Conservation (phyloP, 768 basidiomycete genomes). For the Lactarius evosmus region DNA sequence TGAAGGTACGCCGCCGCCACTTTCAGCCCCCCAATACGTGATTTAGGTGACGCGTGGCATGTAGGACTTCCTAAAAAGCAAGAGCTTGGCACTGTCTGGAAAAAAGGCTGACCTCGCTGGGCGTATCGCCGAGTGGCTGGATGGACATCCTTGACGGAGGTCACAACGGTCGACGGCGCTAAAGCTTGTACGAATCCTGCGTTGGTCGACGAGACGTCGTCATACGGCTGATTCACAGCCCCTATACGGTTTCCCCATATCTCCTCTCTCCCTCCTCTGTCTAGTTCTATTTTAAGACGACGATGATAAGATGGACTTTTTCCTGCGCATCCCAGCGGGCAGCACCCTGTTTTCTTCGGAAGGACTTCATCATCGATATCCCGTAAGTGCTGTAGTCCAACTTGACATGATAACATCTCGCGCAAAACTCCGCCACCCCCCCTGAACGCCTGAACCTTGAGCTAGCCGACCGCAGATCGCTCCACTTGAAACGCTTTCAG, state of each 20-base stretch:
- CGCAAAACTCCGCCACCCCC: conserved; percentile 1
- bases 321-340: not conserved
- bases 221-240: not conserved
- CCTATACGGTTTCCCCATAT: not conserved
- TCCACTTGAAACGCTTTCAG: not conserved
- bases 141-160: conserved; percentile 33
- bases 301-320: not conserved
- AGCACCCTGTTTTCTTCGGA: not conserved
- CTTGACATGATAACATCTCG: not conserved
- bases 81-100: conserved; percentile 57
- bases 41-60: conserved; percentile 20
- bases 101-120: conserved; percentile 72
- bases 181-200: not conserved
- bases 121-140: conserved; percentile 62
- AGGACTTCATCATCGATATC: not conserved
- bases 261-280: not conserved
- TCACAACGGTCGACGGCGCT: not conserved
- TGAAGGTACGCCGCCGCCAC: conserved; percentile 53
- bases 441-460: conserved; percentile 1
- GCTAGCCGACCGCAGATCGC: not conserved
- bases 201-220: not conserved
- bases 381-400: not conserved
- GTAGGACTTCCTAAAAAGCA: conserved; percentile 72
- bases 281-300: not conserved
- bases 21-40: conserved; percentile 5